A percentile compares a stretch with the other conserved stretches of the same genome.
Evolutionary conservation across 306 rosid genomes (phyloP).

Genomic region (Lathyrus tuberosus): DNA sequence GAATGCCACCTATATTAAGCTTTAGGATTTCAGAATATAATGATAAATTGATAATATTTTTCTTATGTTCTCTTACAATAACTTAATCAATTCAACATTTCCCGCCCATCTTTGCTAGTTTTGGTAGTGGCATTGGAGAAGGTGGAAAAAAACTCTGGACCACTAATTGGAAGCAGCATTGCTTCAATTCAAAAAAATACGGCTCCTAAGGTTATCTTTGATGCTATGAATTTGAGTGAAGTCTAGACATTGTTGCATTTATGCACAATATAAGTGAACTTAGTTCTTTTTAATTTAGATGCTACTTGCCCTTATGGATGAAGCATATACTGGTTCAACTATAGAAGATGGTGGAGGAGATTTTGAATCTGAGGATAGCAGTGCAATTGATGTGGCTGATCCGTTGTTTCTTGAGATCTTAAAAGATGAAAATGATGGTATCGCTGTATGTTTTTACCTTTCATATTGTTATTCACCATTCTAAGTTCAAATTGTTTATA

Average conservation of each 20-base stretch:
- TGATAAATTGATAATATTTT: neutral
- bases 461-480: slow-evolving; percentile 24
- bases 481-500: slow-evolving; percentile 25
- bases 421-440: slow-evolving; percentile 98
- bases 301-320: slow-evolving; percentile 99
- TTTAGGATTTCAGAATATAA: slow-evolving; percentile 18
- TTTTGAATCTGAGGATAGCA: slow-evolving; percentile 85
- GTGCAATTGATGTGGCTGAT: slow-evolving; percentile 74
- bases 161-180: slow-evolving; percentile 84
- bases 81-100: slow-evolving; percentile 32
- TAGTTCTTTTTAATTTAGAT: slow-evolving; percentile 54
- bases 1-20: slow-evolving; percentile 5
- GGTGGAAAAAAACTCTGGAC: slow-evolving; percentile 83
- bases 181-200: slow-evolving; percentile 94
- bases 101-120: slow-evolving; percentile 51
- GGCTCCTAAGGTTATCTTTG: slow-evolving; percentile 79
- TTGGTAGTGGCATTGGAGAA: slow-evolving; percentile 93
- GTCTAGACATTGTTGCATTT: slow-evolving; percentile 29
- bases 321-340: slow-evolving; percentile 96
- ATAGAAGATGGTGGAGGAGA: slow-evolving; percentile 94
- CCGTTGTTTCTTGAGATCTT: slow-evolving; percentile 89
- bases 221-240: slow-evolving; percentile 21
- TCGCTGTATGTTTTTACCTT: slow-evolving; percentile 65
- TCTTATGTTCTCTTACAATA: slow-evolving; percentile 11
- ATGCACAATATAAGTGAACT: slow-evolving; percentile 24